phyloP scores from a whole-genome alignment of 139 green algal genomes.

The Asterochloris erici region DNA sequence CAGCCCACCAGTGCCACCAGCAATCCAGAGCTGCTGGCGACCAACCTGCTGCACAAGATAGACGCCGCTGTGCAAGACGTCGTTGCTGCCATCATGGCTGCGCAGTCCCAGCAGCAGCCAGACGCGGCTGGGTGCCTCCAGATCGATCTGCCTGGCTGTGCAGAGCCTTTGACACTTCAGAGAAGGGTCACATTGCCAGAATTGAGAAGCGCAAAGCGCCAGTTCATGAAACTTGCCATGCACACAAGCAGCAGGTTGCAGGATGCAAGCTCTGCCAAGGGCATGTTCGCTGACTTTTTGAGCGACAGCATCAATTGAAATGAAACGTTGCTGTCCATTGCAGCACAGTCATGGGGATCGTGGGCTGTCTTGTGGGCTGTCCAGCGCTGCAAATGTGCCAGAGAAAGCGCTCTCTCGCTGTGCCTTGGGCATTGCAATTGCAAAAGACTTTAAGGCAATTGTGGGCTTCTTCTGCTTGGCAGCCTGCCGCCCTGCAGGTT shows the following conservation, averaged over 20 bases:
- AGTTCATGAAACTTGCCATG: slow-evolving; percentile 82
- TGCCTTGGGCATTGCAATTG: background rate
- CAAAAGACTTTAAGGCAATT: slow-evolving; percentile 10
- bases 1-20: slow-evolving; percentile 64
- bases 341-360: too few relatives aligned
- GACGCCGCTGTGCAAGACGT: slow-evolving; percentile 46
- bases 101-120: slow-evolving; percentile 36
- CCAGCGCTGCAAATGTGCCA: too few relatives aligned
- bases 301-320: slow-evolving; percentile 18
- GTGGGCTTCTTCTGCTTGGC: slow-evolving; percentile 3
- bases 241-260: slow-evolving; percentile 54
- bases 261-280: slow-evolving; percentile 45
- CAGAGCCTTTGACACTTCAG: slow-evolving; percentile 36
- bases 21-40: slow-evolving; percentile 56
- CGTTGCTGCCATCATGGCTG: slow-evolving; percentile 54
- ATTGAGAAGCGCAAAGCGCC: slow-evolving; percentile 80
- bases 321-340: background rate
- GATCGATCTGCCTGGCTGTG: slow-evolving; percentile 34
- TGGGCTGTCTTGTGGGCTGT: too few relatives aligned
- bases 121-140: slow-evolving; percentile 4
- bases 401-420: too few relatives aligned
- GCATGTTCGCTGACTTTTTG: slow-evolving; percentile 88
- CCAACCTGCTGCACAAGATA: slow-evolving; percentile 73
- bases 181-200: slow-evolving; percentile 52
- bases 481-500: slow-evolving; percentile 1